Evolutionary conservation across 2,329 filamentous ascomycete genomes (phyloP).

Genomic region (Penicillium sp.): DNA sequence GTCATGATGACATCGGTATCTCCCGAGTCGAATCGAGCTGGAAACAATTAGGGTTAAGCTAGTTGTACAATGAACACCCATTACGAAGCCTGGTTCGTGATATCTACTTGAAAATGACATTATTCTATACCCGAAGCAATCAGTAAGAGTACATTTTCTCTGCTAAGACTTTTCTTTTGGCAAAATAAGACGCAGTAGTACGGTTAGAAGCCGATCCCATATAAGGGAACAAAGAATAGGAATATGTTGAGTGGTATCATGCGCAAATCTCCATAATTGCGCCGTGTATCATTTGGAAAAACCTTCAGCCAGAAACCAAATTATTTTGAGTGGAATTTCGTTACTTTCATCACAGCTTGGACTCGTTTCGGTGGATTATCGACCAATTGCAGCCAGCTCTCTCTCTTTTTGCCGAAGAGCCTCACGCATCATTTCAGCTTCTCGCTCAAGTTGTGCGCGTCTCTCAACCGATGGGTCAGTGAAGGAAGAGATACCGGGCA

Average conservation of each 20-base stretch:
- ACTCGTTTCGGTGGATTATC: slow-evolving; percentile 20
- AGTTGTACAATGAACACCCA: no score
- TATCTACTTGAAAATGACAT: not conserved
- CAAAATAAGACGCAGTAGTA: slow-evolving; percentile 18
- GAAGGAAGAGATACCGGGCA: slow-evolving; percentile 47
- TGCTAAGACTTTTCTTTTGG: slow-evolving; percentile 12
- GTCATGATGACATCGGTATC: slow-evolving; percentile 23
- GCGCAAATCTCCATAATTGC: slow-evolving; percentile 24
- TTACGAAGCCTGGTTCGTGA: no score
- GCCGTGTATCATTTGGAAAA: slow-evolving; percentile 18
- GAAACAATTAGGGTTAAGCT: no score
- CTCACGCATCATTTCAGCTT: slow-evolving; percentile 77
- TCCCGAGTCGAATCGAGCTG: slow-evolving; percentile 1
- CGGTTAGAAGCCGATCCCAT: slow-evolving; percentile 18
- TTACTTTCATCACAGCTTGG: slow-evolving; percentile 26
- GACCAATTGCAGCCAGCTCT: slow-evolving; percentile 64
- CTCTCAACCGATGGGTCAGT: slow-evolving; percentile 64
- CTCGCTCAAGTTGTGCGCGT: slow-evolving; percentile 68
- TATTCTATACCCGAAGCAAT: slow-evolving; percentile 11
- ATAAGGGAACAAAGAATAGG: not conserved
- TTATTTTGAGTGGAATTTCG: slow-evolving; percentile 17
- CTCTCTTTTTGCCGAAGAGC: slow-evolving; percentile 73
- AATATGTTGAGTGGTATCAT: slow-evolving; percentile 27
- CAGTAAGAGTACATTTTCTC: slow-evolving; percentile 22
- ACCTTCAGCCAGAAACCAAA: slow-evolving; percentile 11